A percentile compares a stretch with the other conserved stretches of the same genome.
phyloP scores from a whole-genome alignment of 2,329 filamentous ascomycete genomes.

The Cladosporium colombiae region DNA sequence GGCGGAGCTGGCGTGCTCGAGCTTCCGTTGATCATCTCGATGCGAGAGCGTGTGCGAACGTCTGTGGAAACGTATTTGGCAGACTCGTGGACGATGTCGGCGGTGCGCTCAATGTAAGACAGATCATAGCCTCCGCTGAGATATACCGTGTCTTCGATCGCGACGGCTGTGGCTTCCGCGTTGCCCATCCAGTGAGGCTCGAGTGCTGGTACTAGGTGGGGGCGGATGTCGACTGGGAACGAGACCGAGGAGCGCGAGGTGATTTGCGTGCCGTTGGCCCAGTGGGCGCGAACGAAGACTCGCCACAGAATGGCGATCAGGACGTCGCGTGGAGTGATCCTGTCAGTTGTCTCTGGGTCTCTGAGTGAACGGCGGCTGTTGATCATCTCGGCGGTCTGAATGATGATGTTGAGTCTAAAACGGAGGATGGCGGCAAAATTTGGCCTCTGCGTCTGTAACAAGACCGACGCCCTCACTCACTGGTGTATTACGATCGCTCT shows the following conservation, averaged over 20 bases:
- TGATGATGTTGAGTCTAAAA: constrained; percentile 25
- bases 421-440: constrained; percentile 20
- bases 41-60: constrained; percentile 22
- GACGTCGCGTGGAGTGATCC: constrained; percentile 18
- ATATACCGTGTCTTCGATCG: constrained; percentile 14
- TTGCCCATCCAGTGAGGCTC: constrained; percentile 24
- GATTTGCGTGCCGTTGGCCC: constrained; percentile 3
- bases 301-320: constrained; percentile 29
- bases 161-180: constrained; percentile 17
- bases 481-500: neutral
- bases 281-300: constrained; percentile 22
- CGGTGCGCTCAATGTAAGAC: constrained; percentile 18
- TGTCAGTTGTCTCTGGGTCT: neutral
- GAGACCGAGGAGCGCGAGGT: constrained; percentile 8
- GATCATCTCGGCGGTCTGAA: constrained; percentile 22
- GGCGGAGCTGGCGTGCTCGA: constrained; percentile 8
- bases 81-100: neutral
- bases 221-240: constrained; percentile 24
- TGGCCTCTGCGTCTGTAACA: no score
- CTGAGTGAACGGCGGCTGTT: constrained; percentile 20
- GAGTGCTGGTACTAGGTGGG: constrained; percentile 15
- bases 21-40: constrained; percentile 24
- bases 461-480: neutral
- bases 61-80: constrained; percentile 20
- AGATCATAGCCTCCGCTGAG: constrained; percentile 25